A percentile compares a stretch with the other conserved stretches of the same genome.
These are phyloP conservation scores for Rhizophora mangle DNA, from an alignment of 345 rosid species.

Conservation along the genomic window DNA sequence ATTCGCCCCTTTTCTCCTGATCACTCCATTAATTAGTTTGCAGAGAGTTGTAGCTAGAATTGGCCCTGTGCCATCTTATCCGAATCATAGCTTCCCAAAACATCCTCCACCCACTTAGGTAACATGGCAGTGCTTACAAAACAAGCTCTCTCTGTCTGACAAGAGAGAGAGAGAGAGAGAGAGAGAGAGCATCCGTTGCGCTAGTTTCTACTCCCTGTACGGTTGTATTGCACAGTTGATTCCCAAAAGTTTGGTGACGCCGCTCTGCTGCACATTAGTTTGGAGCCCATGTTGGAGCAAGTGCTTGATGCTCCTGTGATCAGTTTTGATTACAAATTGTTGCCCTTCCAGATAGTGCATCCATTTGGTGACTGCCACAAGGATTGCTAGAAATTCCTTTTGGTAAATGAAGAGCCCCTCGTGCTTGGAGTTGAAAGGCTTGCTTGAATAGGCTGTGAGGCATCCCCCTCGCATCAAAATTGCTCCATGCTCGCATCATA, in stretches of 20 bases:
- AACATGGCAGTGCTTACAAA: neutral
- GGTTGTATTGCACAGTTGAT: neutral
- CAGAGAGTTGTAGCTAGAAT: neutral
- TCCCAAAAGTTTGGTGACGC: neutral
- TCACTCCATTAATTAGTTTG: too few species aligned
- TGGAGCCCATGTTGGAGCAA: neutral
- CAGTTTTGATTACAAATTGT: neutral
- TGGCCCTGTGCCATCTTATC: neutral
- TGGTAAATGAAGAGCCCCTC: neutral
- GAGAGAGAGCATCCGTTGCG: neutral
- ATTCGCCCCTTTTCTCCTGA: too few species aligned
- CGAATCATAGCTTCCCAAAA: neutral
- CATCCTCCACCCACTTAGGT: neutral
- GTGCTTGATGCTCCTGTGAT: neutral
- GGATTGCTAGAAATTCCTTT: neutral
- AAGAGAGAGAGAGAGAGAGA: neutral
- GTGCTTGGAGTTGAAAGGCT: neutral
- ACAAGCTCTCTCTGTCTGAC: neutral
- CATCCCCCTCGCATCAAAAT: neutral
- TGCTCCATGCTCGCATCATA: neutral
- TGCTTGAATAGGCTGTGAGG: neutral
- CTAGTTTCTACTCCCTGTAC: neutral
- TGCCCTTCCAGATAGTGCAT: fast-evolving
- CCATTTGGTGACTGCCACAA: neutral
- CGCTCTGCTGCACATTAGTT: neutral